These are phyloP conservation scores for Beauveria rudraprayagi DNA, from an alignment of 2,329 filamentous ascomycete species.

Conservation along the genomic window DNA sequence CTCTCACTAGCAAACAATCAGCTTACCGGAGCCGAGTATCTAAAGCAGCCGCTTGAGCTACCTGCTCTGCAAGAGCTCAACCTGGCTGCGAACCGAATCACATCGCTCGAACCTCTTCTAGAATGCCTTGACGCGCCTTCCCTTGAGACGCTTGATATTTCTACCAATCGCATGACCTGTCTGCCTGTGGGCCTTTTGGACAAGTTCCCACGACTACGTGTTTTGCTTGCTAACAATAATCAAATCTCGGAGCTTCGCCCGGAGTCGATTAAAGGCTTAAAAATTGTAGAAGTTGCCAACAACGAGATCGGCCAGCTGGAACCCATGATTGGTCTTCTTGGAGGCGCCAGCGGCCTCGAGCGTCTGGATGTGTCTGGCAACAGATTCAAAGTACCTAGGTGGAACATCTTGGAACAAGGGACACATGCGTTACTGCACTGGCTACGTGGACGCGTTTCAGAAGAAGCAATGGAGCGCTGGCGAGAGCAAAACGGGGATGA, in stretches of 20 bases:
- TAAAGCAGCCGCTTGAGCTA: slow-evolving; percentile 59
- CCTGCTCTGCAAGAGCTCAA: slow-evolving; percentile 71
- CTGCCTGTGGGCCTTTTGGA: slow-evolving; percentile 57
- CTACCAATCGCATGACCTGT: slow-evolving; percentile 68
- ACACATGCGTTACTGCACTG: slow-evolving; percentile 78
- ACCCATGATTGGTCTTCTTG: slow-evolving; percentile 69
- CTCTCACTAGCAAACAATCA: slow-evolving; percentile 72
- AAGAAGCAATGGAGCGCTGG: slow-evolving; percentile 51
- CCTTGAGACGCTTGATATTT: slow-evolving; percentile 71
- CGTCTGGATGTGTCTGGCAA: slow-evolving; percentile 75
- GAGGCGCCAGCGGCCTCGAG: slow-evolving; percentile 52
- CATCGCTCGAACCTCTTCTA: slow-evolving; percentile 58
- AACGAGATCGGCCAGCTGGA: slow-evolving; percentile 82
- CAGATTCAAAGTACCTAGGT: slow-evolving; percentile 77
- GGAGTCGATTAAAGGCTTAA: slow-evolving; percentile 64
- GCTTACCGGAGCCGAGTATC: slow-evolving; percentile 54
- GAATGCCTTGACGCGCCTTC: slow-evolving; percentile 62
- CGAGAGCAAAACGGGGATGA: slow-evolving; percentile 37
- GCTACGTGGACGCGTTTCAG: slow-evolving; percentile 68
- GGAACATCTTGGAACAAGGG: slow-evolving; percentile 75
- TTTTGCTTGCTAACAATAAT: slow-evolving; percentile 73
- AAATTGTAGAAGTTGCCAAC: slow-evolving; percentile 67
- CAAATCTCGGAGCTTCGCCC: slow-evolving; percentile 65
- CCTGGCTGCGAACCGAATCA: slow-evolving; percentile 65
- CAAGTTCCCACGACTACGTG: slow-evolving; percentile 60